Evolutionary conservation across 1,284 basidiomycete genomes (phyloP), one percentile per base, ranked within the genome.

Genomic region (Irpex sp.): DNA sequence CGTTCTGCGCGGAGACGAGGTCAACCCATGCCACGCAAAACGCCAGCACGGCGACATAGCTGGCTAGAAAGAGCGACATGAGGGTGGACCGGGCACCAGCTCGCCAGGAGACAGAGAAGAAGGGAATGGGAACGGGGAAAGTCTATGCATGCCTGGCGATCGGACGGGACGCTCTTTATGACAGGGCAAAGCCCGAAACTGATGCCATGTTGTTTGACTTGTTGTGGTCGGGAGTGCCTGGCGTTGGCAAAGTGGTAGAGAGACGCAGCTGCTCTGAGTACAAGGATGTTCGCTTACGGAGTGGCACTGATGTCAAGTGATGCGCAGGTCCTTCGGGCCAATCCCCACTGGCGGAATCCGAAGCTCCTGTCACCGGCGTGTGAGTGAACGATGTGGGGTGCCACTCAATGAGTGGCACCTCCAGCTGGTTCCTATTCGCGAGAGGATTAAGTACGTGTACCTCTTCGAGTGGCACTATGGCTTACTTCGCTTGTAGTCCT

Each of bases 21-120:
- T 47, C 19, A 11, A 36, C 36, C 59, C 17, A 19, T 21, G 47
- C 21, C 38, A 48, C 52, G 26, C 26, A 57, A n/a, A 57, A 26
- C 26, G 19, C 40, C 60, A 57, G 13, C 5, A 51, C 7, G 40
- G 55, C 21, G 49, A 52, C 49, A 17, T 15, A 52, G 17, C 60
- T 36, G 26, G 60, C 31, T 26, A 52, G 49, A 52, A 57, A n/a
- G 57, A 57, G 48, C 55, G 55, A 52, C 49, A 52, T 52, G 9
- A 17, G 55, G 21, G 60, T 47, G 34, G 52, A 52, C 11, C 7
- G 36, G 13, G 31, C 60, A 55, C 56, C 57, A n/a, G 60, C 60
- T 62, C 60, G 37, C 60, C 60, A 57, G 60, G 60, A 62, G 60
- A 47, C 60, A 48, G 52, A 17, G 60, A 47, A 40, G 19, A 56